Conservation (phyloP, 306 rosid species). For the Fragaria ananassa region DNA sequence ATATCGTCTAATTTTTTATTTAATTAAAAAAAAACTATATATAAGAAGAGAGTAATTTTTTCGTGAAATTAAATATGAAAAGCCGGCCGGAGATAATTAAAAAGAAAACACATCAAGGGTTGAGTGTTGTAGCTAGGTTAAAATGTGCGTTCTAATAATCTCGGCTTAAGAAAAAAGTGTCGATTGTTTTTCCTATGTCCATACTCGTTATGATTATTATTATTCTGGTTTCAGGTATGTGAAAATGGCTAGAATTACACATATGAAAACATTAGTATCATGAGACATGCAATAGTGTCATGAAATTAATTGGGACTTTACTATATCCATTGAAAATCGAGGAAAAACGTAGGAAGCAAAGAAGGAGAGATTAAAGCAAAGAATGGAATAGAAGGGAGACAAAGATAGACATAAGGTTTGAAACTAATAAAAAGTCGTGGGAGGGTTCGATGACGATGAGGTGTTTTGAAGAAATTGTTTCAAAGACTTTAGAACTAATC, state of each 20-base stretch:
- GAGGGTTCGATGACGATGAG: background rate
- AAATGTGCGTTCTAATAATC: too few relatives aligned
- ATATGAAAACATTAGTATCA: background rate
- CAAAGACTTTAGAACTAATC: slow-evolving; percentile 16
- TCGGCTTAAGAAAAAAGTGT: too few relatives aligned
- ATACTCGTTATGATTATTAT: too few relatives aligned
- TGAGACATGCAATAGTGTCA: background rate
- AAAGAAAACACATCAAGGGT: too few relatives aligned
- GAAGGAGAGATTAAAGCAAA: background rate
- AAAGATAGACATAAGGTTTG: slow-evolving; percentile 5
- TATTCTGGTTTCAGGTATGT: too few relatives aligned
- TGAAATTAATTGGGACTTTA: background rate
- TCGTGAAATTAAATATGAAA: too few relatives aligned
- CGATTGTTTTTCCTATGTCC: too few relatives aligned
- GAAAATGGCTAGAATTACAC: background rate
- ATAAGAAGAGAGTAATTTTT: too few relatives aligned
- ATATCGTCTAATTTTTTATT: too few relatives aligned
- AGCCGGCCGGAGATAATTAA: too few relatives aligned
- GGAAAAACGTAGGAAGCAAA: background rate
- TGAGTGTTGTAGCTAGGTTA: too few relatives aligned
- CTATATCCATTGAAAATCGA: background rate
- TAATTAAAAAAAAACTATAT: too few relatives aligned
- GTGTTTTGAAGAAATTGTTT: slow-evolving; percentile 1
- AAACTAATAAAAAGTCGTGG: slow-evolving; percentile 5
- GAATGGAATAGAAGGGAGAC: slow-evolving; percentile 11